phyloP scores from a whole-genome alignment of 768 basidiomycete genomes.

The Pleurotus cornucopiae region DNA sequence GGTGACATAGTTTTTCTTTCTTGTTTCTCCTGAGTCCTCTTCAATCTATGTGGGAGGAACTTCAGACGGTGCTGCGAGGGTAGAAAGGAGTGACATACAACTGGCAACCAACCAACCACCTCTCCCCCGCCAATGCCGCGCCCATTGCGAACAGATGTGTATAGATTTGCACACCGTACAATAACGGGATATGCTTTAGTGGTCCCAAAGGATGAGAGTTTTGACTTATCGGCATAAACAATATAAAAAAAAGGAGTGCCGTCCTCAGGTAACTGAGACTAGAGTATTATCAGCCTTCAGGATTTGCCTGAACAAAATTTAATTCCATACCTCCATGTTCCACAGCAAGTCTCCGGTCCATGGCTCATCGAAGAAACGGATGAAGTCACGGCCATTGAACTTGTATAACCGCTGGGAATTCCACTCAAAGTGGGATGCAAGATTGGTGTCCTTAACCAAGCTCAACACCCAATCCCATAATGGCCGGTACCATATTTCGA shows the following conservation, averaged over 20 bases:
- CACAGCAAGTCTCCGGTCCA: constrained; percentile 33
- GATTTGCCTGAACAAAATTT: neutral
- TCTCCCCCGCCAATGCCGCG: constrained; percentile 26
- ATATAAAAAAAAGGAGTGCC: constrained; percentile 26
- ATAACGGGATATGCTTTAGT: constrained; percentile 33
- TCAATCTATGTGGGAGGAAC: constrained; percentile 19
- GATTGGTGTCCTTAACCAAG: constrained; percentile 20
- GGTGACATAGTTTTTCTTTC: constrained; percentile 24
- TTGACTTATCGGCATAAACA: constrained; percentile 37
- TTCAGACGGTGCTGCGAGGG: constrained; percentile 10
- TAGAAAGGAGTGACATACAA: constrained; percentile 19
- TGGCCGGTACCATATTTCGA: constrained; percentile 16
- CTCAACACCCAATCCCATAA: constrained; percentile 24
- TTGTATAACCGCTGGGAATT: constrained; percentile 25
- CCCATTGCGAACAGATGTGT: constrained; percentile 26
- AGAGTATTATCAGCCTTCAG: neutral
- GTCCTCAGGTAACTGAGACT: constrained; percentile 15
- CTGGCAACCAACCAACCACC: constrained; percentile 34
- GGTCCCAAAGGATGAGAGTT: constrained; percentile 31
- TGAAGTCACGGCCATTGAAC: constrained; percentile 20
- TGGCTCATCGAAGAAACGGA: constrained; percentile 29
- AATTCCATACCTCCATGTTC: constrained; percentile 28
- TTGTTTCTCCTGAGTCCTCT: constrained; percentile 25
- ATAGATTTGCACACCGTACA: constrained; percentile 27
- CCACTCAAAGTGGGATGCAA: constrained; percentile 22